Conservation (phyloP, 2,329 filamentous ascomycete genomes). For the Colletotrichum echinochloae region DNA sequence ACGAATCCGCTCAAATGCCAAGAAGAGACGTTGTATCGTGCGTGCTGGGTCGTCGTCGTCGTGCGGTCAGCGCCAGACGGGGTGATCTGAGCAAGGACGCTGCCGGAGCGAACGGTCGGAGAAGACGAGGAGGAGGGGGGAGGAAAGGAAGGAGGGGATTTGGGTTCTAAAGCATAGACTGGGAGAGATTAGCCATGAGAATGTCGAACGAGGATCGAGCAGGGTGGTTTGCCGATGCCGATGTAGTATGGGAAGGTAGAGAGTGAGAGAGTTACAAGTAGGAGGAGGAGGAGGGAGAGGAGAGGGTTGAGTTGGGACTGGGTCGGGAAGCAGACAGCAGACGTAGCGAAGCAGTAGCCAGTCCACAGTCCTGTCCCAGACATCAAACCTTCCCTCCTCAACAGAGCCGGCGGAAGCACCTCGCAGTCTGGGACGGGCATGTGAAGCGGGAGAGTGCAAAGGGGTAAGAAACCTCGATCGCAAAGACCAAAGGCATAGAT, state of each 20-base stretch:
- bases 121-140: constrained; percentile 17
- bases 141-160: constrained; percentile 15
- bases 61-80: constrained; percentile 38
- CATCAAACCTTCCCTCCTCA: constrained; percentile 17
- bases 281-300: constrained; percentile 24
- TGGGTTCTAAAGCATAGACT: constrained; percentile 35
- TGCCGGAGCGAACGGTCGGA: constrained; percentile 40
- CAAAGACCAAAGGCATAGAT: constrained; percentile 50
- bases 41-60: constrained; percentile 34
- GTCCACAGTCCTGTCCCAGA: constrained; percentile 7
- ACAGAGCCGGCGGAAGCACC: constrained; percentile 8
- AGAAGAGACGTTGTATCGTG: constrained; percentile 7
- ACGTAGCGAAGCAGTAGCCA: constrained; percentile 23
- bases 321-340: constrained; percentile 27
- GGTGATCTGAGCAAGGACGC: constrained; percentile 40
- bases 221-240: constrained; percentile 9
- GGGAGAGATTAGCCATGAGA: constrained; percentile 33
- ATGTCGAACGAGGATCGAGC: constrained; percentile 3
- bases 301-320: constrained; percentile 37
- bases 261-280: constrained; percentile 15
- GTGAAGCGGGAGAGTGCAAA: constrained; percentile 36
- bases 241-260: constrained; percentile 25
- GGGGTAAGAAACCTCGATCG: constrained; percentile 50
- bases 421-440: constrained; percentile 21
- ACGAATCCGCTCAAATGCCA: constrained; percentile 2